Conservation (phyloP, 768 basidiomycete genomes). For the Saitozyma sp. region DNA sequence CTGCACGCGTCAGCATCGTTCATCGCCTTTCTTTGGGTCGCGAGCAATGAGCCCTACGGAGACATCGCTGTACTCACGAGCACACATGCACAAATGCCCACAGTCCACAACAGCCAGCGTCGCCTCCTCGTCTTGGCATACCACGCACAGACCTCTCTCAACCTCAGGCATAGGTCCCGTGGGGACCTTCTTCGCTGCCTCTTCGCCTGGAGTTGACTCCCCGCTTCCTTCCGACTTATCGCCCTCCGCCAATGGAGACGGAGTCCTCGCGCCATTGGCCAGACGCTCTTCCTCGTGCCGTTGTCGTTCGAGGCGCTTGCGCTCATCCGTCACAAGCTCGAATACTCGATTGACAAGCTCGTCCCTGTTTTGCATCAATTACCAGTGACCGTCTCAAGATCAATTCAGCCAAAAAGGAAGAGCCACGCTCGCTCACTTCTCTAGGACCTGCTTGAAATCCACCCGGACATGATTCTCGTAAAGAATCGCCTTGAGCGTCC, state of each 20-base stretch:
- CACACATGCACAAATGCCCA: slow-evolving; percentile 60
- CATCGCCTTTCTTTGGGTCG: no score
- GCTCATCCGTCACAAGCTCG: slow-evolving; percentile 46
- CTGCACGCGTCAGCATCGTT: slow-evolving; percentile 16
- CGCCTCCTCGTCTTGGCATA: slow-evolving; percentile 92
- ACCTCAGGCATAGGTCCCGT: slow-evolving; percentile 48
- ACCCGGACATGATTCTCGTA: slow-evolving; percentile 72
- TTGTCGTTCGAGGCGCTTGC: slow-evolving; percentile 49
- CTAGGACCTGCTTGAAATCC: slow-evolving; percentile 65
- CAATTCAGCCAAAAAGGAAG: neutral
- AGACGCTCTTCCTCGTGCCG: slow-evolving; percentile 33
- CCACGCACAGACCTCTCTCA: slow-evolving; percentile 74
- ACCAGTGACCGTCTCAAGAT: neutral
- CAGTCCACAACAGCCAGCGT: slow-evolving; percentile 92
- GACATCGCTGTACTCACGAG: slow-evolving; percentile 21
- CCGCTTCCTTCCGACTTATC: slow-evolving; percentile 6
- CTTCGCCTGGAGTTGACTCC: neutral
- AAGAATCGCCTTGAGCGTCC: slow-evolving; percentile 73
- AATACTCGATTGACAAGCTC: slow-evolving; percentile 46
- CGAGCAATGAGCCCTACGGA: no score
- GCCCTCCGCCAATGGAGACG: slow-evolving; percentile 2
- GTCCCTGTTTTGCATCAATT: slow-evolving; percentile 15
- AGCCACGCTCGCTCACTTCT: slow-evolving; percentile 60
- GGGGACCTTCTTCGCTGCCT: slow-evolving; percentile 23
- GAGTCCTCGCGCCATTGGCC: slow-evolving; percentile 2